Evolutionary conservation across 2,329 filamentous ascomycete genomes (phyloP), one percentile per base, ranked within the genome.

Genomic region (Curvularia hawaiiensis): DNA sequence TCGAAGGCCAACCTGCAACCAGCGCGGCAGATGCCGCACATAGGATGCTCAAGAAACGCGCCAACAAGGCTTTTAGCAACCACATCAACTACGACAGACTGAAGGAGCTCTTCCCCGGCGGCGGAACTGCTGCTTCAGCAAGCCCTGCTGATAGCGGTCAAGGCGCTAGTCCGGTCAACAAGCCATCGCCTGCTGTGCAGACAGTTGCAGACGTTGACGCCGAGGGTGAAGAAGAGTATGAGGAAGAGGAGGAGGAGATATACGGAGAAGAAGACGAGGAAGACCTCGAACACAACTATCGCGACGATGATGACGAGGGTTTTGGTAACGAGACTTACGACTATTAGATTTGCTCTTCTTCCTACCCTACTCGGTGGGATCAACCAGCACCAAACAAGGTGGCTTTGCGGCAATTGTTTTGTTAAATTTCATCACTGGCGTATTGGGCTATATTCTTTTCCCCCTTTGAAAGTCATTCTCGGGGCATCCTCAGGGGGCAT

Each of bases 51-150:
- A 74, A 78, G 63, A 80, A 79, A 70, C 71, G 78, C 22, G 78
- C 73, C 3, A 74, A 50, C 4, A 50, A 74, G 30, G 69, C 72
- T 10, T 79, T 80, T 68, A 77, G 75, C 56, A 77, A 74, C 38
- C 70, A 77, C 59, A 77, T 83, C 62, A 78, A 83, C 60, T 83
- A 82, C 64, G 79, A 79, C 20, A 74, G 70, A 24, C 66, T 83
- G 50, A 75, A 77, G 41, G 73, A 74, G 31, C 66, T 81, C 4
- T 80, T 80, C 22, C 70, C 64, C 3, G 68, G 59, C 10, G 60
- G 62, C 20, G 56, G 54, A 18, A 63, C 58, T 4, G 64, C 68
- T 2, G 63, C 55, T 12, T 44, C 54, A 0, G 48, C 56, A 12
- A 56, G 63, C 3, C 33, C 50, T 3, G 56, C 61, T 11, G 44